Conservation (phyloP, 805 yeast species). For the Pichia insulana region DNA sequence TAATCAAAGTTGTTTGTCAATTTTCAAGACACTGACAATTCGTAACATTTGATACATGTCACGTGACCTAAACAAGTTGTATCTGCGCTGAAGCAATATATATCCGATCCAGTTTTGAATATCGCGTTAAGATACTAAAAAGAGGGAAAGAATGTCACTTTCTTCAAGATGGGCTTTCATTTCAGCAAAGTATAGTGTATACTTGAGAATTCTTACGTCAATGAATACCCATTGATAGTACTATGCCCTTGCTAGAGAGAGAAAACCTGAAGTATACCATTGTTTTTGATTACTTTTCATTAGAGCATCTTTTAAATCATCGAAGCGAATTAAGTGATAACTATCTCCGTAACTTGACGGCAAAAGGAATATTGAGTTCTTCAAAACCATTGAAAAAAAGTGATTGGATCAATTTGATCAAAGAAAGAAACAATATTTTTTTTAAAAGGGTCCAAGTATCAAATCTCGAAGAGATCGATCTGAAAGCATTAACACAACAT, state of each 20-base stretch:
- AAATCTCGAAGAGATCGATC: not conserved
- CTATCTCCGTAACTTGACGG: slow-evolving; percentile 1
- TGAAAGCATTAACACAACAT: not conserved
- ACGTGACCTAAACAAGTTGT: no score
- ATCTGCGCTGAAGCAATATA: no score
- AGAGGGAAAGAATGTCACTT: no score
- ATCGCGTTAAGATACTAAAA: no score
- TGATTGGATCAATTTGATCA: slow-evolving; percentile 3
- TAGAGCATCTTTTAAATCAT: not conserved
- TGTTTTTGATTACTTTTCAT: slow-evolving; percentile 6
- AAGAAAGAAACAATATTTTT: slow-evolving; percentile 5
- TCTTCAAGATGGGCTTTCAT: no score
- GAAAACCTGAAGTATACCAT: slow-evolving; percentile 1
- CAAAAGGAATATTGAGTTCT: not conserved
- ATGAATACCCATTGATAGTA: no score
- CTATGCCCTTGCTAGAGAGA: not conserved
- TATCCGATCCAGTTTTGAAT: no score
- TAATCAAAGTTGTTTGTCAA: no score
- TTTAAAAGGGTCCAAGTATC: not conserved
- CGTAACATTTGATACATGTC: no score
- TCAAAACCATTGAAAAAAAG: not conserved
- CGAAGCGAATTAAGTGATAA: not conserved
- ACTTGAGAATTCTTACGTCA: no score
- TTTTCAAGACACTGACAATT: no score
- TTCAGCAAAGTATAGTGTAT: no score